These are phyloP conservation scores for Aspergillus sp. DNA, from an alignment of 2,329 filamentous ascomycete genomes.

Conservation along the genomic window DNA sequence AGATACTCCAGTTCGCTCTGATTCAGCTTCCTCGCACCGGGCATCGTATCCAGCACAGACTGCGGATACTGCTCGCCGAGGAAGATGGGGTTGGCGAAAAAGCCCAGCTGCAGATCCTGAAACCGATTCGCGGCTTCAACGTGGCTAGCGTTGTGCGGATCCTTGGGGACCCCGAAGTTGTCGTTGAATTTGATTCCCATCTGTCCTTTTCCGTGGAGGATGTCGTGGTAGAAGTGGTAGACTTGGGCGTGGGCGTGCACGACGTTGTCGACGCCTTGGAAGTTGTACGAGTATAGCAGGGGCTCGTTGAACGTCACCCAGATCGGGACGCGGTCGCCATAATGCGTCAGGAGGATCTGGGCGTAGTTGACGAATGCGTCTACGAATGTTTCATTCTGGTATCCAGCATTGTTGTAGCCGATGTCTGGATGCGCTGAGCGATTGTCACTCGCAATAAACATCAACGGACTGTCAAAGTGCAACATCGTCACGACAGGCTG, in stretches of 20 bases:
- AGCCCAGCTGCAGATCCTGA: slow-evolving; percentile 32
- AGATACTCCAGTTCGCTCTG: slow-evolving; percentile 47
- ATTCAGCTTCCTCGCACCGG: slow-evolving; percentile 42
- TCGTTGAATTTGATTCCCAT: slow-evolving; percentile 42
- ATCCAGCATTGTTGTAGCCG: slow-evolving; percentile 22
- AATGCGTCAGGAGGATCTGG: slow-evolving; percentile 33
- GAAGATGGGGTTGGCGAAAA: slow-evolving; percentile 42
- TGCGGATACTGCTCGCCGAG: slow-evolving; percentile 42
- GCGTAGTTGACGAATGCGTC: slow-evolving; percentile 34
- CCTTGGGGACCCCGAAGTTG: slow-evolving; percentile 48
- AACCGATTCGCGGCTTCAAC: slow-evolving; percentile 25
- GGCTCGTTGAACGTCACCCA: slow-evolving; percentile 43
- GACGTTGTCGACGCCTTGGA: slow-evolving; percentile 48
- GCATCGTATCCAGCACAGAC: slow-evolving; percentile 40
- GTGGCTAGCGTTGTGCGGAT: slow-evolving; percentile 24
- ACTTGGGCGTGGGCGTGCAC: slow-evolving; percentile 38
- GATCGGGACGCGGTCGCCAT: slow-evolving; percentile 34
- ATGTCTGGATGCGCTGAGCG: slow-evolving; percentile 15
- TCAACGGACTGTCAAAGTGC: slow-evolving; percentile 24
- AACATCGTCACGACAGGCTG: slow-evolving; percentile 41
- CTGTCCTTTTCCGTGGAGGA: slow-evolving; percentile 40
- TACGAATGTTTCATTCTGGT: slow-evolving; percentile 40
- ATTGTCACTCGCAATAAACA: slow-evolving; percentile 17
- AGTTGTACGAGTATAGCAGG: slow-evolving; percentile 33
- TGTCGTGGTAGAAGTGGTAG: slow-evolving; percentile 37